Evolutionary conservation across 352 stramenopile species (phyloP).

Genomic region (Globisporangium ultimum): DNA sequence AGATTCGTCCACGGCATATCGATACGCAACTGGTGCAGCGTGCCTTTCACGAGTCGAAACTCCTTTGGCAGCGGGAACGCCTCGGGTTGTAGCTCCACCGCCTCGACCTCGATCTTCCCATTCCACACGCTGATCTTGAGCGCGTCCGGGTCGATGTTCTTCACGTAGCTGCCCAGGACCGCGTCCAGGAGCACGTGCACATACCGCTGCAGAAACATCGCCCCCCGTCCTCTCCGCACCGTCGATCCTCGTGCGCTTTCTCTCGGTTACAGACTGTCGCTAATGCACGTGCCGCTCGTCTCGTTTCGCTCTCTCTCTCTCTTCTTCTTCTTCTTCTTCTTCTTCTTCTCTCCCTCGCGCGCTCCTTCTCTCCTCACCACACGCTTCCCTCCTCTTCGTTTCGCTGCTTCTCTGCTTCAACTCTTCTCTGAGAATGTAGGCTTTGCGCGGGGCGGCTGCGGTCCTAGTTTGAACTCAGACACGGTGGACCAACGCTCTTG

Average conservation of each 20-base stretch:
- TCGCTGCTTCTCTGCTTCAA: not conserved
- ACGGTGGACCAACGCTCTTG: not conserved
- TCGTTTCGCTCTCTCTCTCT: too few species aligned
- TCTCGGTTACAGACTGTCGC: not conserved
- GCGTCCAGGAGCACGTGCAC: slow-evolving; percentile 81
- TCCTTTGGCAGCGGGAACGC: slow-evolving; percentile 66
- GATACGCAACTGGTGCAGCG: slow-evolving; percentile 70
- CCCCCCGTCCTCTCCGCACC: slow-evolving; percentile 1
- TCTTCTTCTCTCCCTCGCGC: too few species aligned
- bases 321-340: too few species aligned
- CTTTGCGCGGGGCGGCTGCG: not conserved
- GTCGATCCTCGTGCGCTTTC: not conserved
- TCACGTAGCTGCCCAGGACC: slow-evolving; percentile 80
- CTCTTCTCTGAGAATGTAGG: not conserved
- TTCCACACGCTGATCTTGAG: slow-evolving; percentile 86
- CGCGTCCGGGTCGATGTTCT: slow-evolving; percentile 84
- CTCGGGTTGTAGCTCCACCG: slow-evolving; percentile 74
- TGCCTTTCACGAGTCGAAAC: slow-evolving; percentile 68
- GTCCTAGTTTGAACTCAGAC: not conserved
- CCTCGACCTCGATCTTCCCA: slow-evolving; percentile 79
- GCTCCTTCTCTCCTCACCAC: too few species aligned
- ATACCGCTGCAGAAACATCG: slow-evolving; percentile 83
- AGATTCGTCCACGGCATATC: slow-evolving; percentile 78
- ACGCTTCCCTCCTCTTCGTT: not conserved
- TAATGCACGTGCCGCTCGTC: not conserved